Evolutionary conservation across 2,329 filamentous ascomycete species (phyloP).

Genomic region (Monilinia fructigena): DNA sequence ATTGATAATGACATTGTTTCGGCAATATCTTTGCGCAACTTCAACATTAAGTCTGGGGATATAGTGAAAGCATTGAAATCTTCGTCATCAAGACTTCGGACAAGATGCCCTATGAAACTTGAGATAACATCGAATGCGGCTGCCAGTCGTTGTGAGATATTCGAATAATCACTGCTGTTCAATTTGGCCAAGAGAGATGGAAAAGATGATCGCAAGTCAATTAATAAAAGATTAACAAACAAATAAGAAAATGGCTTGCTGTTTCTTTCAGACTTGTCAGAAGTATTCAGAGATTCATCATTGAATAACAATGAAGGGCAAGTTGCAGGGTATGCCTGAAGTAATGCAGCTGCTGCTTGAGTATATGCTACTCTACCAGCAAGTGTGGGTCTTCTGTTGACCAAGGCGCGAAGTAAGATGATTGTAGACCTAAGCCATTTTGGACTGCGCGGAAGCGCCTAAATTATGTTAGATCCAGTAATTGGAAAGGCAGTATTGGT

Average conservation of each 20-base stretch:
- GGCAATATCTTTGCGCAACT: constrained; percentile 57
- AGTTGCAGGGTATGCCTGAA: constrained; percentile 53
- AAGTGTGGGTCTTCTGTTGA: constrained; percentile 54
- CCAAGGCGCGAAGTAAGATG: constrained; percentile 52
- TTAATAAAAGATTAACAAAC: constrained; percentile 62
- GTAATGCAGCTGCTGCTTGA: constrained; percentile 55
- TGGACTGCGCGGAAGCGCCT: constrained; percentile 52
- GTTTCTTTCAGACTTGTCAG: constrained; percentile 24
- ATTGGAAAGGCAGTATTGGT: background rate
- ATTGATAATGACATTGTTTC: constrained; percentile 63
- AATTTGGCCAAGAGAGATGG: constrained; percentile 59
- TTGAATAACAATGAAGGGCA: constrained; percentile 54
- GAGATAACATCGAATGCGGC: constrained; percentile 63
- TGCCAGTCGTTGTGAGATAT: constrained; percentile 53
- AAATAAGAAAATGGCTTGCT: constrained; percentile 60
- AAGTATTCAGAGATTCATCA: constrained; percentile 36
- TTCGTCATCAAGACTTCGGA: constrained; percentile 53
- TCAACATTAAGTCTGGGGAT: constrained; percentile 59
- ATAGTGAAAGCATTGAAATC: constrained; percentile 45
- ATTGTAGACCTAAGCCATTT: constrained; percentile 53
- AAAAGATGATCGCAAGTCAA: constrained; percentile 63
- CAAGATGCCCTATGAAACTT: constrained; percentile 56
- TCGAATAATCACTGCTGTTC: constrained; percentile 53
- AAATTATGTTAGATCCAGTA: constrained; percentile 22
- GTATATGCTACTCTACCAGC: constrained; percentile 59